Base-by-base conservation (phyloP, 2,329 filamentous ascomycete species). In the Rosellinia necatrix region DNA sequence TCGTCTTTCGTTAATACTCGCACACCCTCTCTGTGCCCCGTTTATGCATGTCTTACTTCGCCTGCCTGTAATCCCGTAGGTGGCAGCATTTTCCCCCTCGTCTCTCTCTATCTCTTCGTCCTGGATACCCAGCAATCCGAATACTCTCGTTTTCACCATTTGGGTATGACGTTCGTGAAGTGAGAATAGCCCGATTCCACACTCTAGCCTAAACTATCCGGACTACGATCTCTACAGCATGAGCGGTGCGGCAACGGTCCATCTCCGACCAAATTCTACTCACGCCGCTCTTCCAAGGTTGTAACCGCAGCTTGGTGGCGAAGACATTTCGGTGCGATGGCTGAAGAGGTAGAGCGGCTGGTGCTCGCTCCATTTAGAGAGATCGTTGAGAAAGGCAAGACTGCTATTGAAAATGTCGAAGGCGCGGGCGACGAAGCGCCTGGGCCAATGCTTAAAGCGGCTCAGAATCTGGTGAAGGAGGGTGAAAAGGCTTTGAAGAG, bases 331-430 rank as follows among this genome's bases (percentile, higher is more conserved):
- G 3, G 25, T 13, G 54, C 49, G 48, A 72, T 72, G 69, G 64
- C 65, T 25, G 68, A 71, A 53, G 68, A 71, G 61, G 67, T 68
- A 56, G 70, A 71, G 29, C 65, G 66, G 48, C 75, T 83, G 41
- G 77, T 82, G 32, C 69, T 82, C 24, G 72, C 73, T 30, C 79
- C 80, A 24, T 84, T 83, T 62, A 74, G 70, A 49, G 79, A 83
- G 40, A 76, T 83, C 51, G 75, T 81, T 48, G 76, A 80, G 38
- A 82, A 81, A 71, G 80, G 76, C 27, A 77, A 71, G 29, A 56
- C 64, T 9, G 81, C 81, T 0, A 64, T 77, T 43, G 71, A 74
- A 22, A 82, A 82, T 72, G 79, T 79, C 8, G 60, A 69, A 12
- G 62, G 60, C 19, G 76, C 70, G 34, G 71, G 74, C 51, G 66